phyloP scores from a whole-genome alignment of 352 stramenopile species.

The Plasmopara muralis region DNA sequence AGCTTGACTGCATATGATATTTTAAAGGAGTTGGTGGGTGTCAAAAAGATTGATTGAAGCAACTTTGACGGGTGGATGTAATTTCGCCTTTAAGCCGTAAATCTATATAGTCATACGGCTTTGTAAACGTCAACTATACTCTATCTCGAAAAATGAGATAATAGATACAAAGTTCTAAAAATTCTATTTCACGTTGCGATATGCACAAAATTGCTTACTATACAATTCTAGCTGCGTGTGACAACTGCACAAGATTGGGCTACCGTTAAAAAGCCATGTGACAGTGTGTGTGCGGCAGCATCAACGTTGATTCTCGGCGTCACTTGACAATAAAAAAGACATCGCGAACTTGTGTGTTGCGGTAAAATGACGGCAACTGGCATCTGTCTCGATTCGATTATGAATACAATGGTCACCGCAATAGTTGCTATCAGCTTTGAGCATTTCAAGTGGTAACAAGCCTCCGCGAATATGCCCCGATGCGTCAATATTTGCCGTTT shows the following conservation, averaged over 20 bases:
- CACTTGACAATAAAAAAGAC: slow-evolving; percentile 16
- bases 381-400: background rate
- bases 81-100: too few relatives aligned
- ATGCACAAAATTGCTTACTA: too few relatives aligned
- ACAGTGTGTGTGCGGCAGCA: slow-evolving; percentile 2
- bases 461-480: slow-evolving; percentile 13
- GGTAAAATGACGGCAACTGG: background rate
- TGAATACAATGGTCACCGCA: background rate
- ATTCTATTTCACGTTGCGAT: too few relatives aligned
- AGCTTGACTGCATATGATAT: slow-evolving; percentile 84
- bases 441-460: background rate
- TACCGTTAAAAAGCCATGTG: background rate
- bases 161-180: too few relatives aligned
- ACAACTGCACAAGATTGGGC: too few relatives aligned
- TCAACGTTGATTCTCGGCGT: slow-evolving; percentile 3
- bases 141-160: too few relatives aligned
- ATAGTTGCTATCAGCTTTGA: background rate
- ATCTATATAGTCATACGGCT: too few relatives aligned
- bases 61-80: too few relatives aligned
- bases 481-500: slow-evolving; percentile 17
- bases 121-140: too few relatives aligned
- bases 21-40: slow-evolving; percentile 76
- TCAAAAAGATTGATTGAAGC: slow-evolving; percentile 63
- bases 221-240: too few relatives aligned
- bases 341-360: slow-evolving; percentile 17